Conservation (phyloP, 805 yeast genomes). For the Candida ulmi region DNA sequence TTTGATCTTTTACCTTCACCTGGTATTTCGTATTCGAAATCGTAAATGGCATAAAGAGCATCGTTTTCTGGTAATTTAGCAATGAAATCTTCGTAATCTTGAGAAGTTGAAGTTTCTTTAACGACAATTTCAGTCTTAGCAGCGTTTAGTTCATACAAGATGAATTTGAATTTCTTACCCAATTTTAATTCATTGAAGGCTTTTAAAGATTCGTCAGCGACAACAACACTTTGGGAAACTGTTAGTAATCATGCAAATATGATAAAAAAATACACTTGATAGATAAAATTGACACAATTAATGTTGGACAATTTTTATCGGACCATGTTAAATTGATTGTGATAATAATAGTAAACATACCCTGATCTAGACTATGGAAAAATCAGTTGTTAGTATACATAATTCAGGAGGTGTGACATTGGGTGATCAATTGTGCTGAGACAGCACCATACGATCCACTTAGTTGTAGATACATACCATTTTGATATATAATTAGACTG, state of each 20-base stretch:
- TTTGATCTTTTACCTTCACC: conserved; percentile 91
- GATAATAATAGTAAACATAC: conserved; percentile 1
- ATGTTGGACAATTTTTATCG: too few species aligned
- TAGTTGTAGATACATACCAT: too few species aligned
- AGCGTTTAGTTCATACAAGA: conserved; percentile 77
- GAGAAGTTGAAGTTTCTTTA: conserved; percentile 70
- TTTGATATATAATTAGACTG: too few species aligned
- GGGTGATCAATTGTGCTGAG: too few species aligned
- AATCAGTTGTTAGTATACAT: conserved; percentile 1
- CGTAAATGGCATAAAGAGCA: conserved; percentile 94
- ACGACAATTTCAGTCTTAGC: conserved; percentile 88
- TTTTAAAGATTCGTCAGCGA: conserved; percentile 83
- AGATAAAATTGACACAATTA: too few species aligned
- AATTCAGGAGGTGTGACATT: too few species aligned
- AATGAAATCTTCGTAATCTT: conserved; percentile 79
- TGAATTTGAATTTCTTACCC: conserved; percentile 82
- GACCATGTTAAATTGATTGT: too few species aligned
- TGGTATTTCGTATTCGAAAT: conserved; percentile 88
- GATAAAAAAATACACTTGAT: too few species aligned
- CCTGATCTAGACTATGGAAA: conserved; percentile 20
- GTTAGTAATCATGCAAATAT: background rate
- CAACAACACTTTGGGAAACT: conserved; percentile 53
- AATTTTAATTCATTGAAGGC: conserved; percentile 96
- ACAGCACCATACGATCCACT: too few species aligned
- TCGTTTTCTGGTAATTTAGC: conserved; percentile 91